Evolutionary conservation across 176 grass and related monocot genomes (phyloP), one percentile per base, ranked within the genome.

Genomic region (Zizania latifolia): DNA sequence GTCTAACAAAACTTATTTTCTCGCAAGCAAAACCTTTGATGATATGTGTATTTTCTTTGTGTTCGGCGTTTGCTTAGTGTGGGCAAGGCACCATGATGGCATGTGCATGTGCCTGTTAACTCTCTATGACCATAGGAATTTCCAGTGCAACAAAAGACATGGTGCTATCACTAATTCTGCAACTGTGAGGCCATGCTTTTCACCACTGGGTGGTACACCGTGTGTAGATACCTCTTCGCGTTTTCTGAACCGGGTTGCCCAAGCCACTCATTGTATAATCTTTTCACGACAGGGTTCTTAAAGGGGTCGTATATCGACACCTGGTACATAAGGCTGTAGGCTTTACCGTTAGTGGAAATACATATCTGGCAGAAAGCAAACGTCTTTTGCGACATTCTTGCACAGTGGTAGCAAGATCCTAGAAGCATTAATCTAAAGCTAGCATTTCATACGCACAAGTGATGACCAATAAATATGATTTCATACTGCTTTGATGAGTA

Each of bases 151-250:
- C 10, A 39, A 77, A n/a, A n/a, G n/a, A n/a, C n/a, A n/a, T 4
- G 16, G 14, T 5, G 3, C 10, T 43, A 28, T 93, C 90, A 97
- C 87, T 90, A 97, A 55, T 97, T 93, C 12, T 90, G 90, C 62
- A 97, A 72, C 57, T 97, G 94, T 0, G 94, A 97, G 43, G 86
- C 75, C 9, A 89, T 85, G 44, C 86, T 97, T 82, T 91, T 93
- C 54, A 93, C 88, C 67, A 97, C 66, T 1, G 88, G 88, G 77
- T 97, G 94, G 50, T 93, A 97, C 22, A 65, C 69, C 0, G 94
- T 97, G 58, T 97, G 94, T 69, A 97, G 48, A 72, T 90, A 89
- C n/a, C 65, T 91, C 77, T 74, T 89, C 21, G 94, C 94, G 23
- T 85, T 91, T 4, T 97, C 94, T 36, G 90, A 91, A 70, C 94